Percentiles rank a stretch among this genome's conserved stretches.
phyloP scores from a whole-genome alignment of 148 eudicot genomes.

The Agrostemma githago region DNA sequence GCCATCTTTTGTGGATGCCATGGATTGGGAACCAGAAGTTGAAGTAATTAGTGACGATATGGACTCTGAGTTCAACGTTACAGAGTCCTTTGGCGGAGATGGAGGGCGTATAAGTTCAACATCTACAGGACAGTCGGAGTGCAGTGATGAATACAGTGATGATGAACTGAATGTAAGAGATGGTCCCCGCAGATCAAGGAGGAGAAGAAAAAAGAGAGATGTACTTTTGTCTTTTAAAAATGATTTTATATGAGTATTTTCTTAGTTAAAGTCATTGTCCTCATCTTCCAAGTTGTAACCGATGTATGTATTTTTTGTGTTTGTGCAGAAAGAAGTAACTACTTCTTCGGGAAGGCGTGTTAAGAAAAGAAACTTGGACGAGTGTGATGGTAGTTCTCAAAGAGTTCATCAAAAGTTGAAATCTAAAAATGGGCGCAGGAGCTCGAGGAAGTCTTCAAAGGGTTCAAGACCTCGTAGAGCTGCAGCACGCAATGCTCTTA shows the following conservation, averaged over 20 bases:
- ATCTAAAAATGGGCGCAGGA: constrained; percentile 43
- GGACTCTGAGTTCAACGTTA: constrained; percentile 82
- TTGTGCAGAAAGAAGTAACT: constrained; percentile 56
- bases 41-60: constrained; percentile 80
- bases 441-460: constrained; percentile 53
- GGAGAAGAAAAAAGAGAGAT: constrained; percentile 66
- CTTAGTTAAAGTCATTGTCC: not conserved
- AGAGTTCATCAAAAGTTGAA: constrained; percentile 39
- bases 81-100: constrained; percentile 67
- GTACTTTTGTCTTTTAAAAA: constrained; percentile 27
- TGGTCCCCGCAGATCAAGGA: constrained; percentile 60
- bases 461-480: constrained; percentile 82
- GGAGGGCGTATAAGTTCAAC: constrained; percentile 47
- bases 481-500: constrained; percentile 94
- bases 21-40: constrained; percentile 90
- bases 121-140: constrained; percentile 50
- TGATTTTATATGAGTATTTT: not conserved
- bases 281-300: not conserved
- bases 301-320: not conserved
- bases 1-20: constrained; percentile 73
- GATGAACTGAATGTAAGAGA: constrained; percentile 49
- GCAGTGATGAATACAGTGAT: constrained; percentile 63
- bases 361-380: constrained; percentile 79
- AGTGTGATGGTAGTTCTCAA: constrained; percentile 44
- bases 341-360: constrained; percentile 98